Evolutionary conservation across 139 green algal genomes (phyloP).

Genomic region (Chlamydomonas sphaeroides): DNA sequence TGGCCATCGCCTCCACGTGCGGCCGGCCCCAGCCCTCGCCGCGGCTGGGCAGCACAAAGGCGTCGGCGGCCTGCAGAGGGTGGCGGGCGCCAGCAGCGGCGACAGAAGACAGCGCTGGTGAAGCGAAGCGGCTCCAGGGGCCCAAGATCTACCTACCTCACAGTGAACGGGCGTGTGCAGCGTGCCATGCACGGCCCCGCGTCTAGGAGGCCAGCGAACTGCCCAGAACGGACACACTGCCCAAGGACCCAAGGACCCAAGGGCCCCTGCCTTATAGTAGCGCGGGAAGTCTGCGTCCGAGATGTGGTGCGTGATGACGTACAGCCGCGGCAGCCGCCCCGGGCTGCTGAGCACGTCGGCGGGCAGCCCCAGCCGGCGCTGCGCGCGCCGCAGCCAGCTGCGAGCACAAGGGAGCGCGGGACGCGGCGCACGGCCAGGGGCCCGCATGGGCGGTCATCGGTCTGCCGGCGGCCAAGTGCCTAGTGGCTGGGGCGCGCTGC

Average conservation of each 20-base stretch:
- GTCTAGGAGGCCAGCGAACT: too few species aligned
- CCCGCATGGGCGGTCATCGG: too few species aligned
- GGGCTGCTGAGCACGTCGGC: conserved; percentile 10
- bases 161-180: too few species aligned
- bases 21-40: conserved; percentile 83
- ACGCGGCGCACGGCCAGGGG: too few species aligned
- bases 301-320: conserved; percentile 62
- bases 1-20: conserved; percentile 71
- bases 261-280: conserved; percentile 51
- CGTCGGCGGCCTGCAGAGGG: conserved; percentile 59
- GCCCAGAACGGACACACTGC: background rate
- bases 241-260: too few species aligned
- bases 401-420: background rate
- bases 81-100: background rate
- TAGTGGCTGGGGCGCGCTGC: too few species aligned
- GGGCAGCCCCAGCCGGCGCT: conserved; percentile 26
- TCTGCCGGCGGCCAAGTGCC: too few species aligned
- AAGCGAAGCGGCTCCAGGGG: too few species aligned
- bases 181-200: too few species aligned
- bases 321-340: conserved; percentile 52
- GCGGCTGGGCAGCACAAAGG: conserved; percentile 82
- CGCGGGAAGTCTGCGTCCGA: conserved; percentile 51
- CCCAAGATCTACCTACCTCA: too few species aligned
- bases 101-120: background rate
- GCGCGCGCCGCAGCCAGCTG: conserved; percentile 12